Evolutionary conservation across 352 stramenopile genomes (phyloP).

Genomic region (Globisporangium echinulatum): DNA sequence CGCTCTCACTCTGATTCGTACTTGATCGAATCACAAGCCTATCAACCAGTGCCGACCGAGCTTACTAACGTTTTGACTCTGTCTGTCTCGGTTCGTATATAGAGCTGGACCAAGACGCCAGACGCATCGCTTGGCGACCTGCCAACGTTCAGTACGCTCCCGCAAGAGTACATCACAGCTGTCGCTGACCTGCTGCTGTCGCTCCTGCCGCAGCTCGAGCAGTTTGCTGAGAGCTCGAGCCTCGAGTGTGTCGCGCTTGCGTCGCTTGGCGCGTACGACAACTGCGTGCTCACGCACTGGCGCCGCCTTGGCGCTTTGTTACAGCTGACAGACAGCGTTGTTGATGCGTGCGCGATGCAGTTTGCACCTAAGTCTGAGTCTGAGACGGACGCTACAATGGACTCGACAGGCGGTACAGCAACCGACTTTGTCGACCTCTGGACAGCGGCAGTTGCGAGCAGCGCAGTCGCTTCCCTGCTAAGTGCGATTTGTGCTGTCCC

Average conservation of each 20-base stretch:
- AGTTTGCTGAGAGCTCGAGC: constrained; percentile 70
- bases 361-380: constrained; percentile 20
- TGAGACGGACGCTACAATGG: background rate
- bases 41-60: no score
- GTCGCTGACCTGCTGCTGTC: constrained; percentile 75
- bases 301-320: constrained; percentile 34
- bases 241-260: constrained; percentile 48
- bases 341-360: constrained; percentile 37
- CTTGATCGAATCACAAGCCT: background rate
- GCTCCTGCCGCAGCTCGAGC: constrained; percentile 72
- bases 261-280: constrained; percentile 36
- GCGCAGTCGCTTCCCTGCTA: constrained; percentile 50
- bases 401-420: constrained; percentile 6
- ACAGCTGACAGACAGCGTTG: constrained; percentile 30
- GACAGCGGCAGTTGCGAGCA: constrained; percentile 61
- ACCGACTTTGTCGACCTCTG: constrained; percentile 72
- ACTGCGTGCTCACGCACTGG: constrained; percentile 52
- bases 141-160: constrained; percentile 68
- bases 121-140: constrained; percentile 45
- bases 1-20: background rate
- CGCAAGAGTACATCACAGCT: constrained; percentile 82
- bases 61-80: background rate
- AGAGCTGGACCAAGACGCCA: constrained; percentile 48
- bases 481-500: constrained; percentile 49
- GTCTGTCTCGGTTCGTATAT: constrained; percentile 1